Base-by-base conservation (phyloP, 1,284 basidiomycete genomes). In the Agaricales sp. region DNA sequence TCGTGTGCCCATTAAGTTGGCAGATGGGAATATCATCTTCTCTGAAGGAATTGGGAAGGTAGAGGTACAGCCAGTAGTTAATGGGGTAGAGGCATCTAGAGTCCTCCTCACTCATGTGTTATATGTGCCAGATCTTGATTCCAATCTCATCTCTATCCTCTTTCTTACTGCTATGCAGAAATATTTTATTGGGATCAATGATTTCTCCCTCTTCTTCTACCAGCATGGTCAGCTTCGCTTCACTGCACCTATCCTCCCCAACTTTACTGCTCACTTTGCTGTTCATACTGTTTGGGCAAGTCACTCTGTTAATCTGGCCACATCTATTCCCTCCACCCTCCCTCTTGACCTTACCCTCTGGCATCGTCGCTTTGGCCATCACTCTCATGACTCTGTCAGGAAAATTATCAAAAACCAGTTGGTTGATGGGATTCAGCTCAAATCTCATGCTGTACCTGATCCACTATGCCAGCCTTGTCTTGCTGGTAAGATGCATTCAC, bases 391-490 rank as follows among this genome's bases (percentile, higher is more conserved):
- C 23, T 18, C 43, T 23, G 14, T 46, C 23, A 1, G 43, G 8
- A 20, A 43, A 18, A 48, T 52, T 26, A 20, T 30, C 14, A 18
- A 16, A 2, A 19, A 52, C 13, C 35, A 41, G 3, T 37, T 52
- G 12, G 46, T 51, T 4, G 41, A 41, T 8, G 53, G 53, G n/a
- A 1, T 54, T 0, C 18, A 16, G 8, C 14, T 49, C 12, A 26
- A 22, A 2, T 18, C 16, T n/a, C 14, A n/a, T 12, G 20, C 41
- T 0, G 16, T 13, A 16, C 55, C 52, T 16, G 59, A 57, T 43
- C 57, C 56, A 24, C 57, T 64, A 25, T 64, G 63, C 50, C 60
- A 61, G 49, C 60, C 59, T 1, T 63, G 63, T 43, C 35, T 61
- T 6, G 55, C 57, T 30, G 61, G 60, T n/a, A 64, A 63, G 45